phyloP scores from a whole-genome alignment of 768 basidiomycete genomes.

The Auriscalpium orientale region DNA sequence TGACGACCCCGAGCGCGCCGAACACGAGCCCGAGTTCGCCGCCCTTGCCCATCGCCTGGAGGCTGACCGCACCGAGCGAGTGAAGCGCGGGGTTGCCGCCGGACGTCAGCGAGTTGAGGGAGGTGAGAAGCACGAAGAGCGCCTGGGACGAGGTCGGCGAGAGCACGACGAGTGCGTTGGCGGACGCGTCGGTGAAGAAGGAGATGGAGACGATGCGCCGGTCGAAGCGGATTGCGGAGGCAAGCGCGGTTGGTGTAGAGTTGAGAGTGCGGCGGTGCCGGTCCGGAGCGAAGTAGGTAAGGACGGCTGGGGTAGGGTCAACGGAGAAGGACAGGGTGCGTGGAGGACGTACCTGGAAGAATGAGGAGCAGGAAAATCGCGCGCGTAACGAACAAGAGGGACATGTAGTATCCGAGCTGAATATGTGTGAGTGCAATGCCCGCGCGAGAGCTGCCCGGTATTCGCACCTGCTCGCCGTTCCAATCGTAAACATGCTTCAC shows the following conservation, averaged over 20 bases:
- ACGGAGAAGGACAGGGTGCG: too few species aligned
- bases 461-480: slow-evolving; percentile 12
- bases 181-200: slow-evolving; percentile 14
- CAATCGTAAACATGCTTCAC: slow-evolving; percentile 16
- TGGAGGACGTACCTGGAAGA: slow-evolving; percentile 10
- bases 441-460: not conserved
- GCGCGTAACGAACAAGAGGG: slow-evolving; percentile 13
- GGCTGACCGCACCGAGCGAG: slow-evolving; percentile 15
- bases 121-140: slow-evolving; percentile 15
- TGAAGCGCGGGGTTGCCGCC: slow-evolving; percentile 16
- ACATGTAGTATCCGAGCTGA: slow-evolving; percentile 17
- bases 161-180: slow-evolving; percentile 12
- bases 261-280: not conserved
- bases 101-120: slow-evolving; percentile 13
- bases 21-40: slow-evolving; percentile 15
- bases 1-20: slow-evolving; percentile 14
- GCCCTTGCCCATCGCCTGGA: slow-evolving; percentile 16
- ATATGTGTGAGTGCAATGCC: not conserved
- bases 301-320: slow-evolving; percentile 8
- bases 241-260: not conserved
- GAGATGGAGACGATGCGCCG: slow-evolving; percentile 12
- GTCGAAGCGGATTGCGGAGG: slow-evolving; percentile 14
- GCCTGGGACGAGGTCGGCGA: slow-evolving; percentile 15
- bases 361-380: slow-evolving; percentile 13
- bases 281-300: slow-evolving; percentile 10